Conservation (phyloP, 169 alveolate genomes). For the Cryptosporidium bovis region DNA sequence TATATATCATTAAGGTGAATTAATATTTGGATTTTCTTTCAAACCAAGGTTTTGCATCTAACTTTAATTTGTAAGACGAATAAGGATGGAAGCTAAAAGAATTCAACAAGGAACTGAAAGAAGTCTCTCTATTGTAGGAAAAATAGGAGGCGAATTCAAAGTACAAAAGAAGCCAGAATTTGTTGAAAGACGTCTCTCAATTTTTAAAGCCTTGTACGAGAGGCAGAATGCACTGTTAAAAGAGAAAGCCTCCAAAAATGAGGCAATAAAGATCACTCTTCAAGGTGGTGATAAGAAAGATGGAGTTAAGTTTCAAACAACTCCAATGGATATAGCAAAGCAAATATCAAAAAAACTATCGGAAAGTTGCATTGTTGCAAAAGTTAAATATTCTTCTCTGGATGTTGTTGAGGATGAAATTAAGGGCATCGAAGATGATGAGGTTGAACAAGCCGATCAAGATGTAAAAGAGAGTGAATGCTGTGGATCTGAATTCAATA, state of each 20-base stretch:
- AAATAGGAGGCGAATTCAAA: constrained; percentile 85
- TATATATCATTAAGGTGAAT: not conserved
- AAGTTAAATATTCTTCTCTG: constrained; percentile 83
- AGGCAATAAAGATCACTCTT: constrained; percentile 87
- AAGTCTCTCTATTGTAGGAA: constrained; percentile 58
- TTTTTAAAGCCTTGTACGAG: constrained; percentile 84
- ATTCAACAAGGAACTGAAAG: constrained; percentile 62
- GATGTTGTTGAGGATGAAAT: constrained; percentile 80
- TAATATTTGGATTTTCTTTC: too few species aligned
- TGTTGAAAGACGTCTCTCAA: constrained; percentile 83
- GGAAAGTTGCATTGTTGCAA: constrained; percentile 90
- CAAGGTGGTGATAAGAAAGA: constrained; percentile 89
- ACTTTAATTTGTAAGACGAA: not conserved
- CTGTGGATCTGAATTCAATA: constrained; percentile 18
- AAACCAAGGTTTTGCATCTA: not conserved
- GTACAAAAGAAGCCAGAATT: constrained; percentile 84
- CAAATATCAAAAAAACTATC: constrained; percentile 89
- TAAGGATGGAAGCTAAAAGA: constrained; percentile 54
- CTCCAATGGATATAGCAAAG: constrained; percentile 92
- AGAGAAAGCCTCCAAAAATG: constrained; percentile 75
- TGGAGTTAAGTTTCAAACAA: constrained; percentile 90
- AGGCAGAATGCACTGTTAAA: constrained; percentile 80
- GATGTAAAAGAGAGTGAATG: constrained; percentile 87
- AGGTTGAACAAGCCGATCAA: constrained; percentile 81
- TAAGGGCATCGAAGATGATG: constrained; percentile 89